Percentiles rank a stretch among this genome's conserved stretches.
Evolutionary conservation across 345 rosid species (phyloP).

Genomic region (Eucalyptus dawsonii): DNA sequence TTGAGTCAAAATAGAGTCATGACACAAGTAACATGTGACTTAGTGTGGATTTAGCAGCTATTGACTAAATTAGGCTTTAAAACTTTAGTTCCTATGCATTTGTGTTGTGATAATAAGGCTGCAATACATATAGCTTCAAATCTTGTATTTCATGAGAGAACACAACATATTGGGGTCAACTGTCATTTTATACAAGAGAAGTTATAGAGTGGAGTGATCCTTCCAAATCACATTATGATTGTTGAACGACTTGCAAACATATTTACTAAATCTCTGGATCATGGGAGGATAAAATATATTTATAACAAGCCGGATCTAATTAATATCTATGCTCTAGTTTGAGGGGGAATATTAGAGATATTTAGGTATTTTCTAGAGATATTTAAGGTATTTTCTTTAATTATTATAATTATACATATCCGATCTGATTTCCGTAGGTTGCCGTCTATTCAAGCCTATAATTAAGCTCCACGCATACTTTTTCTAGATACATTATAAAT

Average conservation of each 20-base stretch:
- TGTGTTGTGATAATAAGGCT: background rate
- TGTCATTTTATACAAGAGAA: background rate
- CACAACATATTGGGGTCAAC: rapidly evolving
- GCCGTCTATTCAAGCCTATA: background rate
- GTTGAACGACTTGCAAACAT: background rate
- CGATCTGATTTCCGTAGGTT: background rate
- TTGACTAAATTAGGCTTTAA: background rate
- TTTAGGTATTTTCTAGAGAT: background rate
- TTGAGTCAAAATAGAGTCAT: background rate
- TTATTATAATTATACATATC: background rate
- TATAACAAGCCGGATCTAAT: background rate
- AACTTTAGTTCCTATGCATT: background rate
- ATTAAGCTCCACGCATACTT: background rate
- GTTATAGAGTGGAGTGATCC: background rate
- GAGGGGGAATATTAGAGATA: background rate
- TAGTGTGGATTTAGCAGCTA: background rate
- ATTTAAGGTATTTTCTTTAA: background rate
- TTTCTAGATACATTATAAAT: background rate
- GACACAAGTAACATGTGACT: background rate
- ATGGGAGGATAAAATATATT: background rate
- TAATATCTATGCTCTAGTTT: background rate
- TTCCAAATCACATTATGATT: background rate
- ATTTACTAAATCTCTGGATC: rapidly evolving
- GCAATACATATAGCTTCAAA: rapidly evolving
- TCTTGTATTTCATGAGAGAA: background rate